These are phyloP conservation scores for Rosa hybrid DNA, from an alignment of 331 rosid species.

Conservation along the genomic window DNA sequence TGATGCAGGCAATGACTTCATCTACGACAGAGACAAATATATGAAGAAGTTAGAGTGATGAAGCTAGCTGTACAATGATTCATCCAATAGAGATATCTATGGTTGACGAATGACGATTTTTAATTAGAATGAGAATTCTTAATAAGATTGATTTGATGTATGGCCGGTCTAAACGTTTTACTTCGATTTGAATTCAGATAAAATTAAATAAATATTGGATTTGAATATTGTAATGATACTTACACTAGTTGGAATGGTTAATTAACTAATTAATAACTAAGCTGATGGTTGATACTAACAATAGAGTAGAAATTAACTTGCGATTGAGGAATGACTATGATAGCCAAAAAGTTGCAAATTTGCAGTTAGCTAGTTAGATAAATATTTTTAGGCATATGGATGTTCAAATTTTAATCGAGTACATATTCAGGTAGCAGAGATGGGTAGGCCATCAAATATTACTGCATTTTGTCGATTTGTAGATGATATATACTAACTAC, in stretches of 20 bases:
- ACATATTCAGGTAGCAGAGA: too few relatives aligned
- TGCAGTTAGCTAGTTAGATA: too few relatives aligned
- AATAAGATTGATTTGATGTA: neutral
- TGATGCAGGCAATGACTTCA: conserved; percentile 62
- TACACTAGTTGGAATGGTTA: neutral
- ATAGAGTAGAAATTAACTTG: too few relatives aligned
- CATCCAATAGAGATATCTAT: neutral
- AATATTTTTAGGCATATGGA: too few relatives aligned
- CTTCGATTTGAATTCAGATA: neutral
- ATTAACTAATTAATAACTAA: too few relatives aligned
- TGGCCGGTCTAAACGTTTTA: neutral
- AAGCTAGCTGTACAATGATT: neutral
- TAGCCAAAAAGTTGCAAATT: neutral
- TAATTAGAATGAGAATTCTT: neutral
- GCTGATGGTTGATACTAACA: too few relatives aligned
- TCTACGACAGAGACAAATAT: conserved; percentile 35
- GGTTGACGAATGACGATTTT: conserved; percentile 3
- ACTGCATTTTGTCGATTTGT: too few relatives aligned
- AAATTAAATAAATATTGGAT: neutral
- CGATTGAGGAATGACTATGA: neutral
- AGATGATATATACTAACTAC: too few relatives aligned
- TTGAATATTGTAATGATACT: neutral
- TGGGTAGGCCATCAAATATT: too few relatives aligned
- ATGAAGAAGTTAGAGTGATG: conserved; percentile 39
- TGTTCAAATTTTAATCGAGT: too few relatives aligned